These are phyloP conservation scores for Cercospora beticola DNA, from an alignment of 2,329 filamentous ascomycete species.

Conservation along the genomic window DNA sequence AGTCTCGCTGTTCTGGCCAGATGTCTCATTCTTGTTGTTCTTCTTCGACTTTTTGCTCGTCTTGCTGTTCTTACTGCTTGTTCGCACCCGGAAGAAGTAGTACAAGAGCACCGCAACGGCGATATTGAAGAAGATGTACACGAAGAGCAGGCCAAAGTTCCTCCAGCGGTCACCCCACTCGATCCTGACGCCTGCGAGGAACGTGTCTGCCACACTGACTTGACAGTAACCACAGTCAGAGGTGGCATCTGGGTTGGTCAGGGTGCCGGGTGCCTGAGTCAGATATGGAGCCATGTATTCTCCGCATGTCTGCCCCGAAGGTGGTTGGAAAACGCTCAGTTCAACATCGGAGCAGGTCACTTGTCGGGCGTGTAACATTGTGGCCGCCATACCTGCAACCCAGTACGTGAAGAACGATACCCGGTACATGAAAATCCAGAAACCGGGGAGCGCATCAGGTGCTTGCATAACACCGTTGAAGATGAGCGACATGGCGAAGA, in stretches of 20 bases:
- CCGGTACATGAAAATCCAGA: constrained; percentile 78
- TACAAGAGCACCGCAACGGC: constrained; percentile 60
- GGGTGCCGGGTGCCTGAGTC: constrained; percentile 39
- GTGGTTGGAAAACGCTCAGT: constrained; percentile 43
- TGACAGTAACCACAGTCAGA: constrained; percentile 53
- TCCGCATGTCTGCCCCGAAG: constrained; percentile 43
- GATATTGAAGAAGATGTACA: constrained; percentile 65
- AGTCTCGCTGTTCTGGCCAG: constrained; percentile 9
- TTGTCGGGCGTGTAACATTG: constrained; percentile 45
- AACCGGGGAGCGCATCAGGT: constrained; percentile 60
- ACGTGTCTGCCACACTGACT: constrained; percentile 48
- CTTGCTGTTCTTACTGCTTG: constrained; percentile 21
- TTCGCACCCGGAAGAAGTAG: constrained; percentile 59
- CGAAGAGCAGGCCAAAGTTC: constrained; percentile 70
- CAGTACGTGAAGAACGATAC: constrained; percentile 67
- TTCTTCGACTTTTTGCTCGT: constrained; percentile 25
- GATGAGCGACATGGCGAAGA: constrained; percentile 50
- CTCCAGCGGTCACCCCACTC: constrained; percentile 59
- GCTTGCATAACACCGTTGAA: constrained; percentile 61
- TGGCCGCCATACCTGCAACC: constrained; percentile 44
- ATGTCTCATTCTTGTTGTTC: constrained; percentile 1
- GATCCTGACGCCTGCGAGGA: constrained; percentile 45
- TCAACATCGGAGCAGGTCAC: constrained; percentile 52
- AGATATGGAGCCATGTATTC: constrained; percentile 49
- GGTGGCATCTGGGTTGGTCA: constrained; percentile 48